A percentile compares a stretch with the other conserved stretches of the same genome.
Evolutionary conservation across 345 rosid genomes (phyloP).

Genomic region (Camelina sativa): DNA sequence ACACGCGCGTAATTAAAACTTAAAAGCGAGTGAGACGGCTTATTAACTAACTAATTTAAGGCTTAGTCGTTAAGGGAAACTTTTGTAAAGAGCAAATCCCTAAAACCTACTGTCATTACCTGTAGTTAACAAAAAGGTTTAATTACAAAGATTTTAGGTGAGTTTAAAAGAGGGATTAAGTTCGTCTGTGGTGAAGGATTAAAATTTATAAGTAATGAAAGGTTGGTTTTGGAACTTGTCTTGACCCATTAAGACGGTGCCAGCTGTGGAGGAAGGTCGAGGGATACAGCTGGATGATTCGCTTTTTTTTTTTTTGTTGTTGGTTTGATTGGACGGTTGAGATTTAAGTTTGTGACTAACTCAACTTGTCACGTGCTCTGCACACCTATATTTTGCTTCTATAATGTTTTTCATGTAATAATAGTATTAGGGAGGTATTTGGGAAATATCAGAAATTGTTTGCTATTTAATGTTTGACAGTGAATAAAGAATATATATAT

Average conservation of each 20-base stretch:
- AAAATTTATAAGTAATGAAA: slow-evolving; percentile 8
- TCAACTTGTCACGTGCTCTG: slow-evolving; percentile 47
- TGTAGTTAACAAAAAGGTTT: slow-evolving; percentile 7
- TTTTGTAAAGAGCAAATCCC: slow-evolving; percentile 5
- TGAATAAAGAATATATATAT: background rate
- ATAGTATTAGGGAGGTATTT: slow-evolving; percentile 6
- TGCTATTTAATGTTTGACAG: slow-evolving; percentile 20
- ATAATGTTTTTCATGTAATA: background rate
- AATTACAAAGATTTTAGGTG: slow-evolving; percentile 2
- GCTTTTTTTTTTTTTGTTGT: slow-evolving; percentile 9
- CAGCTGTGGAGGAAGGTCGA: slow-evolving; percentile 36
- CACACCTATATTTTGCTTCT: slow-evolving; percentile 25
- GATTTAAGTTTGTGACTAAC: slow-evolving; percentile 30
- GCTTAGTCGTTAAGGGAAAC: slow-evolving; percentile 45
- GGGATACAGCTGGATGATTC: slow-evolving; percentile 44
- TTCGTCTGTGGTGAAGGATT: slow-evolving; percentile 9
- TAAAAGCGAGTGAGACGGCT: slow-evolving; percentile 32
- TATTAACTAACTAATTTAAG: background rate
- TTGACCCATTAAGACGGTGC: slow-evolving; percentile 39
- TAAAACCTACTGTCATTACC: slow-evolving; percentile 24
- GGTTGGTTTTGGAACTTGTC: slow-evolving; percentile 40
- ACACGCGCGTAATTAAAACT: slow-evolving; percentile 5
- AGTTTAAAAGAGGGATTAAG: background rate
- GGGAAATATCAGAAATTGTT: slow-evolving; percentile 28
- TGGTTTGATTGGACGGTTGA: slow-evolving; percentile 8